Evolutionary conservation across 768 basidiomycete species (phyloP), one percentile per base, ranked within the genome.

Genomic region (Saitozyma podzolica): DNA sequence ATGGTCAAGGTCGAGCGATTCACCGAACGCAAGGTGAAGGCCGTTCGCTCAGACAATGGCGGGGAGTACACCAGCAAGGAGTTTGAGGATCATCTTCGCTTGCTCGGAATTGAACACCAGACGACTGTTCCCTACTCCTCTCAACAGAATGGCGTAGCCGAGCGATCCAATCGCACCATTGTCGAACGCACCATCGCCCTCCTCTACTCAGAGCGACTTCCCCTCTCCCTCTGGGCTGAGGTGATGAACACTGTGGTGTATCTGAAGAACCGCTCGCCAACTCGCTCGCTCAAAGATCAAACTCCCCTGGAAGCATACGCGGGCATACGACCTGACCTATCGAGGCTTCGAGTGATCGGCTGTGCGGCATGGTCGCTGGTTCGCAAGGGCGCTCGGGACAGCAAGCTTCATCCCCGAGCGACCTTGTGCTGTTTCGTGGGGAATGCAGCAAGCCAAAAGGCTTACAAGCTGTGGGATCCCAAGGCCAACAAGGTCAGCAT

Each of bases 21-120:
- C n/a, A 54, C 53, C 20, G 53, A 54, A 41, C 53, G 53, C 17
- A 54, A 39, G 20, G 20, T 54, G 53, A 54, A 54, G 53, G 53
- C 40, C n/a, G 29, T 48, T 48, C 47, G 47, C 17, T 48, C 47
- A 48, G 47, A 48, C 47, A 48, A 48, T 48, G 47, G 47, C 14
- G 47, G 47, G 17, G 47, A 48, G 17, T 48, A 14, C 47, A 48
- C 47, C 14, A 48, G 47, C 47, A 48, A 48, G 47, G 47, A 48
- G 2, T 48, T 48, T 48, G 47, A 48, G 17, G 17, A 19, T 19
- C 17, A 48, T 6, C 47, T 48, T 48, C 14, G 14, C 14, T 6
- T 19, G 47, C 47, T 48, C 47, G 47, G 47, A 6, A 19, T 48
- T 3, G 47, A 48, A 19, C 47, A 48, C 47, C 47, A 48, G 17